Evolutionary conservation across 345 rosid genomes (phyloP).

Genomic region (Camelina neglecta): DNA sequence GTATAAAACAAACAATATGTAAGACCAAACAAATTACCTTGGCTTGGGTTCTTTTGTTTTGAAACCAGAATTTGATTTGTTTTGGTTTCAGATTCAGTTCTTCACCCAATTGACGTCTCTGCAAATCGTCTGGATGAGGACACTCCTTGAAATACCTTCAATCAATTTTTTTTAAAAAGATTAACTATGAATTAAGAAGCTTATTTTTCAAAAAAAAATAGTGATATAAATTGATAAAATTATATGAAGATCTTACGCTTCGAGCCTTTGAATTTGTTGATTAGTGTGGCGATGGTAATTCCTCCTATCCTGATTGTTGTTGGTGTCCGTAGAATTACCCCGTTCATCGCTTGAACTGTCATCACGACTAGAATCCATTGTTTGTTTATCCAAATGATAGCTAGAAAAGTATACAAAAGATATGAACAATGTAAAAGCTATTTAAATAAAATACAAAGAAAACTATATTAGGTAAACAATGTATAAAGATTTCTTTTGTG

Average conservation of each 20-base stretch:
- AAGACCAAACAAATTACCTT: slow-evolving; percentile 49
- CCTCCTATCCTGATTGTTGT: slow-evolving; percentile 39
- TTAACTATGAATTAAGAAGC: slow-evolving; percentile 1
- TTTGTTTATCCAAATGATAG: slow-evolving; percentile 5
- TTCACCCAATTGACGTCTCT: slow-evolving; percentile 55
- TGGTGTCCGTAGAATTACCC: slow-evolving; percentile 27
- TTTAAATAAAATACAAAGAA: slow-evolving; percentile 25
- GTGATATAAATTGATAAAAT: background rate
- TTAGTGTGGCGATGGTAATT: slow-evolving; percentile 58
- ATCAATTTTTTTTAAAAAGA: background rate
- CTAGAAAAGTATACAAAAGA: background rate
- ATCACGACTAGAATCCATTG: slow-evolving; percentile 28
- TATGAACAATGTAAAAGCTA: background rate
- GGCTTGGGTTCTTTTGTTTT: slow-evolving; percentile 73
- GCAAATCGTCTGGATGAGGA: slow-evolving; percentile 77
- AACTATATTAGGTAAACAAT: background rate
- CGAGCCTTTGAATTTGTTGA: slow-evolving; percentile 59
- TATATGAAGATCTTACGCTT: slow-evolving; percentile 50
- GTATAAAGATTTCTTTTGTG: background rate
- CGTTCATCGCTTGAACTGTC: slow-evolving; percentile 57
- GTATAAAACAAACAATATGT: background rate
- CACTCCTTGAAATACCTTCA: slow-evolving; percentile 71
- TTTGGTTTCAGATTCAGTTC: slow-evolving; percentile 59
- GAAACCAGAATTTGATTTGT: slow-evolving; percentile 91
- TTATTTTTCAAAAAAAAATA: background rate